Conservation (phyloP, 2,329 filamentous ascomycete species). For the Dactylellina sp. region DNA sequence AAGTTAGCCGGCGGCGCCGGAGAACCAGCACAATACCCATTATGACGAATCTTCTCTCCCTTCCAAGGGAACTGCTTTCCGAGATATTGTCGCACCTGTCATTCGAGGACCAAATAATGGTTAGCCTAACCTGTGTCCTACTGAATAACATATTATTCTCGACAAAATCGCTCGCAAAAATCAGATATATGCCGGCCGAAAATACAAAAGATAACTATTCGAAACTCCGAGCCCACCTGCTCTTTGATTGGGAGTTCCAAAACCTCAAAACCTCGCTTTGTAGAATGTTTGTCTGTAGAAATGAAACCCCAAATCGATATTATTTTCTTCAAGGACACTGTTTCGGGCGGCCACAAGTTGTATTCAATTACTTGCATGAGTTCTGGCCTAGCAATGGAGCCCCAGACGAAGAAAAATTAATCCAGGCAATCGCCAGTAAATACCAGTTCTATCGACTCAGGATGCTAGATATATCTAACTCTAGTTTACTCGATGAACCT, state of each 20-base stretch:
- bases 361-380: background rate
- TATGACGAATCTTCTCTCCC: background rate
- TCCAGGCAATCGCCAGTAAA: background rate
- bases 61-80: conserved; percentile 11
- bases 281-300: background rate
- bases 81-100: conserved; percentile 15
- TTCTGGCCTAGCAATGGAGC: background rate
- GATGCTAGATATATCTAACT: background rate
- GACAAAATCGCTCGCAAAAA: background rate
- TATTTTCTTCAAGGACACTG: background rate
- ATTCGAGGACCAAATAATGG: conserved; percentile 11
- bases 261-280: background rate
- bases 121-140: background rate
- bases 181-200: background rate
- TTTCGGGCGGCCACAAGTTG: background rate
- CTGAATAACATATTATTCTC: background rate
- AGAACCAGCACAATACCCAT: background rate
- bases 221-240: background rate
- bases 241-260: background rate
- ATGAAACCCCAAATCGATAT: background rate
- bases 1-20: no score
- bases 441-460: background rate
- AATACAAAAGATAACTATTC: background rate
- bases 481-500: background rate
- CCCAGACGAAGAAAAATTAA: background rate